Evolutionary conservation across 2,329 filamentous ascomycete genomes (phyloP), one percentile per base, ranked within the genome.

Genomic region (Alternaria sp.): DNA sequence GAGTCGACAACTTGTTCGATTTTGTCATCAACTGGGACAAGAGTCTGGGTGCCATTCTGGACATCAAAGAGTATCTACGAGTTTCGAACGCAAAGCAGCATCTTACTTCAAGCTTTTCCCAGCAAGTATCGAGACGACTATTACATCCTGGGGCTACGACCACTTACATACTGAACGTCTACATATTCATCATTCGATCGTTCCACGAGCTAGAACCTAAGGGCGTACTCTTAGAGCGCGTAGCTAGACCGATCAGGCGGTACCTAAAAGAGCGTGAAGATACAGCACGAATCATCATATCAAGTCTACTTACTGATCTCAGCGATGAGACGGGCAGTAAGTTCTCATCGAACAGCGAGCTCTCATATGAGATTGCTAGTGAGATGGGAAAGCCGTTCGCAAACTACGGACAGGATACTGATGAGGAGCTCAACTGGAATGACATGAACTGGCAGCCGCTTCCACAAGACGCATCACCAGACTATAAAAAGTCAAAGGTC

Each of bases 381-480:
- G 82, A 93, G 50, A 85, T 94, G 50, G 85, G 86, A 38, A 86
- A 89, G 63, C 84, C 87, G 0, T 81, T 86, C 10, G 84, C 85
- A 20, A 80, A 83, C 9, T 86, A 89, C 27, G 89, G 63, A 68
- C 67, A 83, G 70, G 75, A 85, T 64, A 67, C 79, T 18, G 78
- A 83, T 38, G 82, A 85, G n/a, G 92, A 92, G 54, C 84, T 95
- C 16, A 92, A 96, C 77, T 98, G 92, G 90, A 87, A 93, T 73
- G 94, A 99, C 77, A 92, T 97, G 89, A 87, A 89, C 9, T 99
- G 95, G 95, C 85, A 93, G 36, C 95, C 95, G 1, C 92, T 97
- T 71, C 95, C 95, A 0, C 89, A 96, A 40, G 95, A 99, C 75
- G 95, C 95, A 2, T 93, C 93, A 10, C 91, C 93, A 4, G 81